Evolutionary conservation across 1,284 basidiomycete genomes (phyloP).

Genomic region (Anthracocystis setariae): DNA sequence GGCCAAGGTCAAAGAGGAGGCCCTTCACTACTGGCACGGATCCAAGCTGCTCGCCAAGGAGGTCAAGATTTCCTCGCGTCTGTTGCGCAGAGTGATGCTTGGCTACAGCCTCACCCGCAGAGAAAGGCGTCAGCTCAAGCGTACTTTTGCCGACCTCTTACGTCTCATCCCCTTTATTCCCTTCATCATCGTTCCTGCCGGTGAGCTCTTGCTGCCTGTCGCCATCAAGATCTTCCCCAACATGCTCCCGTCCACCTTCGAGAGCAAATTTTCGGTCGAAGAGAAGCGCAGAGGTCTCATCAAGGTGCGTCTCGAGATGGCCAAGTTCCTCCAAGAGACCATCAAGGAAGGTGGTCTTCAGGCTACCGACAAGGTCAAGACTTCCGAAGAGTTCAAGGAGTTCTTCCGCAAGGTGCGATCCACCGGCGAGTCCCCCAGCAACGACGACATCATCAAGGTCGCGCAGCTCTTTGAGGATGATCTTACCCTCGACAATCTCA

Average conservation of each 20-base stretch:
- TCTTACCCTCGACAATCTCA: slow-evolving; percentile 95
- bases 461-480: slow-evolving; percentile 98
- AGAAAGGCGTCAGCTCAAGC: slow-evolving; percentile 90
- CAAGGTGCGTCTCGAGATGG: slow-evolving; percentile 95
- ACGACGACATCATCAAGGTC: slow-evolving; percentile 88
- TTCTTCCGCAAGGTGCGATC: slow-evolving; percentile 98
- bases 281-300: slow-evolving; percentile 96
- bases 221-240: slow-evolving; percentile 97
- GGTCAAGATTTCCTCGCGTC: slow-evolving; percentile 85
- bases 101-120: slow-evolving; percentile 90
- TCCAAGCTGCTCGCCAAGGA: slow-evolving; percentile 93
- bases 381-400: slow-evolving; percentile 95
- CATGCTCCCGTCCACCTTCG: slow-evolving; percentile 98
- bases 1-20: slow-evolving; percentile 95
- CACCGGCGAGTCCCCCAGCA: slow-evolving; percentile 91
- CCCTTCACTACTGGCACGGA: slow-evolving; percentile 95
- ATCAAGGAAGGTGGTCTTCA: slow-evolving; percentile 91
- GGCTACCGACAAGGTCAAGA: slow-evolving; percentile 82
- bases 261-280: slow-evolving; percentile 86
- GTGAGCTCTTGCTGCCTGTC: slow-evolving; percentile 96
- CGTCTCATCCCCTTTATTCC: slow-evolving; percentile 93
- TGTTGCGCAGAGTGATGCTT: slow-evolving; percentile 91
- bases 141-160: slow-evolving; percentile 91
- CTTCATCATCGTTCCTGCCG: slow-evolving; percentile 95
- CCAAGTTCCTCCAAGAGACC: slow-evolving; percentile 98